These are phyloP conservation scores for Camellia oleifera DNA, from an alignment of 179 eudicot species.

Conservation along the genomic window DNA sequence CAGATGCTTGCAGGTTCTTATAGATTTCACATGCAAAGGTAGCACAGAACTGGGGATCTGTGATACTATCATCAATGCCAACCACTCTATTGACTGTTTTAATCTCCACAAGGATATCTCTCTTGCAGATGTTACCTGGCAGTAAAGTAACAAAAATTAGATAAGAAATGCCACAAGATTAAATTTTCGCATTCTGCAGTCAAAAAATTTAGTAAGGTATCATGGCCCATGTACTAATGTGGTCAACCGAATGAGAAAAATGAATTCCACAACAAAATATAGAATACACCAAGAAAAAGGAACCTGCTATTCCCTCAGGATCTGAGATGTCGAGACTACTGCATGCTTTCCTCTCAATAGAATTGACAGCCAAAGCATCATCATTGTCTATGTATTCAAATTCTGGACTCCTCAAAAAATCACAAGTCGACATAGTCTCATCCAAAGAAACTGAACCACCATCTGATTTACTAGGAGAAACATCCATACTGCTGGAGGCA, in stretches of 20 bases:
- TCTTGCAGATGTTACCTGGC: slow-evolving; percentile 55
- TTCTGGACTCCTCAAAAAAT: slow-evolving; percentile 81
- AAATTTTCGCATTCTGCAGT: no score
- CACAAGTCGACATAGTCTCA: slow-evolving; percentile 78
- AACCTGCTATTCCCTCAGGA: slow-evolving; percentile 48
- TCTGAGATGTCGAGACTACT: slow-evolving; percentile 57
- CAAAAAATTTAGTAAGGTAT: no score
- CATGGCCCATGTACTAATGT: no score
- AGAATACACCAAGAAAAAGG: not conserved
- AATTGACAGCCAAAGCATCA: slow-evolving; percentile 45
- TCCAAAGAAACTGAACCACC: slow-evolving; percentile 63
- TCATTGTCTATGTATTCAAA: slow-evolving; percentile 69
- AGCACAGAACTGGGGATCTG: slow-evolving; percentile 83
- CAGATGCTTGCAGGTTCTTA: slow-evolving; percentile 73
- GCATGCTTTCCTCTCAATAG: slow-evolving; percentile 59
- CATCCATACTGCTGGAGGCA: slow-evolving; percentile 37
- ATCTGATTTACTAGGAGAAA: slow-evolving; percentile 57
- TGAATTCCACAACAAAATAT: no score
- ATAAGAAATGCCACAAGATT: no score
- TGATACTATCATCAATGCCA: slow-evolving; percentile 55
- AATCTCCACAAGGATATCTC: slow-evolving; percentile 47
- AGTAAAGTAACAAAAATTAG: not conserved
- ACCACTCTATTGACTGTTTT: slow-evolving; percentile 40
- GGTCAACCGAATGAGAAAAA: no score
- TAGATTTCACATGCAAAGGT: slow-evolving; percentile 88